These are phyloP conservation scores for Maudiozyma barnettii DNA, from an alignment of 805 yeast species.

Conservation along the genomic window DNA sequence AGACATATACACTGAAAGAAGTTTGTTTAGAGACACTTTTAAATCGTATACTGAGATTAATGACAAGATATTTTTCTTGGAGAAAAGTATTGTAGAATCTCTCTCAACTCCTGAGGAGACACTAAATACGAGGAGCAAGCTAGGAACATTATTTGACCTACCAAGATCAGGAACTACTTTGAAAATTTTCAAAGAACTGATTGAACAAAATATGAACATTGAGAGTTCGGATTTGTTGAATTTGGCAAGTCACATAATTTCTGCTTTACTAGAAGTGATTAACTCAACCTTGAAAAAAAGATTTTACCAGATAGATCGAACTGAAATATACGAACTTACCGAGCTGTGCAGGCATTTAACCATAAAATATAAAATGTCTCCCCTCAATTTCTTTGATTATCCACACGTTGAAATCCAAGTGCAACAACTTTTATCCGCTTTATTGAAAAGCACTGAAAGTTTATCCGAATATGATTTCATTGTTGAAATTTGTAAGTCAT, in stretches of 20 bases:
- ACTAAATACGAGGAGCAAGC: slow-evolving; percentile 8
- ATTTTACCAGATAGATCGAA: slow-evolving; percentile 13
- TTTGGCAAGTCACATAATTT: slow-evolving; percentile 5
- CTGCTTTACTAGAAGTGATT: slow-evolving; percentile 10
- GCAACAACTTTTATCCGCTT: too few species aligned
- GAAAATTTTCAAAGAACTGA: slow-evolving; percentile 7
- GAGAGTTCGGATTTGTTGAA: neutral
- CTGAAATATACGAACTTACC: slow-evolving; percentile 6
- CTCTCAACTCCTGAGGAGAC: neutral
- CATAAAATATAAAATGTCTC: too few species aligned
- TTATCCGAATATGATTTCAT: too few species aligned
- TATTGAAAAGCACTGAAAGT: too few species aligned
- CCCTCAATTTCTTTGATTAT: too few species aligned
- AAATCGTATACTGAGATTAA: neutral
- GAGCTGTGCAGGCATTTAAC: neutral
- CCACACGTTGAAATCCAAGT: too few species aligned
- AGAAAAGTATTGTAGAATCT: neutral
- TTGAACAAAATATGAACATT: slow-evolving; percentile 10
- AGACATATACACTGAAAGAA: slow-evolving; percentile 20
- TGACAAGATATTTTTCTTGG: slow-evolving; percentile 2
- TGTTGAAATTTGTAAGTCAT: too few species aligned
- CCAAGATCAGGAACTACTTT: slow-evolving; percentile 4
- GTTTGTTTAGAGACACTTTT: slow-evolving; percentile 17
- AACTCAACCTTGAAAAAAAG: slow-evolving; percentile 9
- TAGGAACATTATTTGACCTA: slow-evolving; percentile 8